Conservation (phyloP, 495 filamentous ascomycete species). For the Amphirosellinia nigrospora region DNA sequence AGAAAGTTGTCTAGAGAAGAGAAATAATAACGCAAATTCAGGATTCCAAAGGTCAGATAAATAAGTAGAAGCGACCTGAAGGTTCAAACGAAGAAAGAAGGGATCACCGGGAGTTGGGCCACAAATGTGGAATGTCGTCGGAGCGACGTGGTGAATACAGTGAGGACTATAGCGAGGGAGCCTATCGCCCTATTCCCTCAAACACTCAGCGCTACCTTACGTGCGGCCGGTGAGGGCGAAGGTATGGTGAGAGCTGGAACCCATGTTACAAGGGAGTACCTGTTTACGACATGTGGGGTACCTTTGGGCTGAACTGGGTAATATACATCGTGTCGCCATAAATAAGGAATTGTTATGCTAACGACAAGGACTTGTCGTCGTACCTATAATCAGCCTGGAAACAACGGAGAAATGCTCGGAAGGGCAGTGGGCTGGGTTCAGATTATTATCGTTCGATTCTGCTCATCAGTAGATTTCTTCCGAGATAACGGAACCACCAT, state of each 20-base stretch:
- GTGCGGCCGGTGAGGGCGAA: neutral
- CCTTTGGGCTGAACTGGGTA: constrained; percentile 8
- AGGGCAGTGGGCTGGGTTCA: constrained; percentile 17
- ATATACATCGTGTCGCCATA: constrained; percentile 10
- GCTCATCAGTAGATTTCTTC: constrained; percentile 19
- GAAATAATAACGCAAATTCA: neutral
- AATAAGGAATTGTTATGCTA: neutral
- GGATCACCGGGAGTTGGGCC: constrained; percentile 4
- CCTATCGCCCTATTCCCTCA: neutral
- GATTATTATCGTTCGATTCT: constrained; percentile 23
- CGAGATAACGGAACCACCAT: constrained; percentile 19
- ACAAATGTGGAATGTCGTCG: constrained; percentile 20
- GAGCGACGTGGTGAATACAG: neutral
- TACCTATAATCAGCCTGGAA: constrained; percentile 13
- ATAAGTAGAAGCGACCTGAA: constrained; percentile 1
- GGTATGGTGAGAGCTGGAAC: constrained; percentile 1
- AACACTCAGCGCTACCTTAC: neutral
- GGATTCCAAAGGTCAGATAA: constrained; percentile 5
- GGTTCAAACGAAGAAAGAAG: neutral
- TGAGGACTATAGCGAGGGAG: constrained; percentile 1
- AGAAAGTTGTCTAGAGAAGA: neutral
- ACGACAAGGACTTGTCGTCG: constrained; percentile 14
- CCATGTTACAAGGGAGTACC: constrained; percentile 3
- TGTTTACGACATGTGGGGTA: constrained; percentile 9
- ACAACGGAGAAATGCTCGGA: constrained; percentile 7